Evolutionary conservation across 2,329 filamentous ascomycete genomes (phyloP).

Genomic region (Camptophora hylomeconis): DNA sequence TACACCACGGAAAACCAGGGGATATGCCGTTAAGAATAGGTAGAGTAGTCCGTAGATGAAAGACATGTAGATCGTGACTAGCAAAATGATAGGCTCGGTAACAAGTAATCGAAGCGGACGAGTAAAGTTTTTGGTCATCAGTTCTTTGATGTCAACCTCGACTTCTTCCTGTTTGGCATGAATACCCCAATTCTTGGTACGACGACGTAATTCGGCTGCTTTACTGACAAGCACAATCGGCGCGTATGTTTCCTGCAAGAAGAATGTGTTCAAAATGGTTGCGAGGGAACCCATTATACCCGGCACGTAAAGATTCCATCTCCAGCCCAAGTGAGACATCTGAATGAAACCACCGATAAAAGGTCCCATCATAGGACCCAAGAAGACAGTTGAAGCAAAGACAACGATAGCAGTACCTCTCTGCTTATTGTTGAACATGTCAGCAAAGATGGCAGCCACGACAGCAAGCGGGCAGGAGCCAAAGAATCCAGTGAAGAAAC

Average conservation of each 20-base stretch:
- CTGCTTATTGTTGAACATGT: constrained; percentile 40
- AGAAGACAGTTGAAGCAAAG: constrained; percentile 40
- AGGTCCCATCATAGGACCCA: constrained; percentile 39
- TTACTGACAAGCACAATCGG: constrained; percentile 45
- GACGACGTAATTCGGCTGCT: constrained; percentile 39
- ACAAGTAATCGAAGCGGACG: constrained; percentile 32
- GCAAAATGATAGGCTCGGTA: constrained; percentile 31
- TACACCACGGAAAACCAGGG: constrained; percentile 31
- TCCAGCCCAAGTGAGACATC: constrained; percentile 37
- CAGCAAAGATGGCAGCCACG: constrained; percentile 43
- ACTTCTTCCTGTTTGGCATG: constrained; percentile 46
- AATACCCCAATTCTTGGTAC: constrained; percentile 48
- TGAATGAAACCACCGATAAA: constrained; percentile 43
- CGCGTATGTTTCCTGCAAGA: constrained; percentile 45
- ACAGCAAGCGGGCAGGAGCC: constrained; percentile 40
- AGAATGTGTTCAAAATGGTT: constrained; percentile 36
- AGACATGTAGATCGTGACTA: constrained; percentile 27
- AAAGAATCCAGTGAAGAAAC: constrained; percentile 42
- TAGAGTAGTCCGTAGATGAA: constrained; percentile 20
- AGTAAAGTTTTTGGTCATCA: constrained; percentile 40
- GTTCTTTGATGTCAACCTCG: constrained; percentile 37
- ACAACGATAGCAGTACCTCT: constrained; percentile 34
- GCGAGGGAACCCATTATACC: constrained; percentile 43
- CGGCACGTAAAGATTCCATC: constrained; percentile 42
- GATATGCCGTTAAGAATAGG: constrained; percentile 23